A percentile compares a stretch with the other conserved stretches of the same genome.
These are phyloP conservation scores for Diaporthe sp. DNA, from an alignment of 2,329 filamentous ascomycete genomes.

Conservation along the genomic window DNA sequence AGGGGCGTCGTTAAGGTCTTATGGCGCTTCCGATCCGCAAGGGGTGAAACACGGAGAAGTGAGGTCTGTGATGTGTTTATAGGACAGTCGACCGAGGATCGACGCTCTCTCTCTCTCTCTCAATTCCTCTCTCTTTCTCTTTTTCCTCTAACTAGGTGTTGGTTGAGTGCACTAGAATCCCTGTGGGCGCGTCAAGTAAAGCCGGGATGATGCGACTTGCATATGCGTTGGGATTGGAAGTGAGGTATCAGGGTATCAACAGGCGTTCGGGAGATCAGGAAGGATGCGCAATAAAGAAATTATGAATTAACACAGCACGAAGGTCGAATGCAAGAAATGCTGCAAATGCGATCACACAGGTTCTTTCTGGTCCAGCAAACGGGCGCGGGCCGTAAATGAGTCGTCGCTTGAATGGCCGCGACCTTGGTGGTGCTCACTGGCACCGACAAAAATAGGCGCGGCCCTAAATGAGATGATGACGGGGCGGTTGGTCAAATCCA, in stretches of 20 bases:
- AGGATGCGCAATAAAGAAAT: slow-evolving; percentile 1
- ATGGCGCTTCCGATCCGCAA: slow-evolving; percentile 26
- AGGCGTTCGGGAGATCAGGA: slow-evolving; percentile 2
- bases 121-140: background rate
- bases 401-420: slow-evolving; percentile 18
- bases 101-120: background rate
- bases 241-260: slow-evolving; percentile 25
- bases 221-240: slow-evolving; percentile 4
- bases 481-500: slow-evolving; percentile 13
- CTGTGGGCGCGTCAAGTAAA: background rate
- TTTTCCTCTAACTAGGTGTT: slow-evolving; percentile 7
- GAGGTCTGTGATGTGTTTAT: slow-evolving; percentile 28
- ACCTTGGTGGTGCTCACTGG: slow-evolving; percentile 8
- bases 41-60: slow-evolving; percentile 38
- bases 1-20: background rate
- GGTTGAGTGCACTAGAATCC: background rate
- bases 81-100: background rate
- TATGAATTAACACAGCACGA: slow-evolving; percentile 34
- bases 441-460: slow-evolving; percentile 37
- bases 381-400: slow-evolving; percentile 22
- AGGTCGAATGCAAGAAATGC: slow-evolving; percentile 23
- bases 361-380: slow-evolving; percentile 6
- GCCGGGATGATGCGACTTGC: slow-evolving; percentile 7
- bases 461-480: slow-evolving; percentile 33
- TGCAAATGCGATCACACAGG: slow-evolving; percentile 13